These are phyloP conservation scores for Closterium sp. DNA, from an alignment of 139 green algal genomes.

Conservation along the genomic window DNA sequence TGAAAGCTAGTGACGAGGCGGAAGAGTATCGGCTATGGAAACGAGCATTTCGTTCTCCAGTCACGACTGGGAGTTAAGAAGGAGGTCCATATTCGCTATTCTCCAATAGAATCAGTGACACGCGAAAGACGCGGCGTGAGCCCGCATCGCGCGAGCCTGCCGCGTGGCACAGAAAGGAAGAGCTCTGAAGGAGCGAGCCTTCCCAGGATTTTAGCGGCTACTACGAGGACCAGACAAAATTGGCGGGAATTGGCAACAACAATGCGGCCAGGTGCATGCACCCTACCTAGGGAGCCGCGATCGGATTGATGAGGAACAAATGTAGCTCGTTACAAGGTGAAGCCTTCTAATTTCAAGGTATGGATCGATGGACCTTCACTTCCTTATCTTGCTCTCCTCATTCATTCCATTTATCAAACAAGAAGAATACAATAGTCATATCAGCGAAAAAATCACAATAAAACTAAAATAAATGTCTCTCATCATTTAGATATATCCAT, in stretches of 20 bases:
- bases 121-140: background rate
- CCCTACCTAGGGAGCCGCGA: background rate
- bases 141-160: background rate
- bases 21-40: background rate
- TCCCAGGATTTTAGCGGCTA: background rate
- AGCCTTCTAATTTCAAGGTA: too few relatives aligned
- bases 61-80: too few relatives aligned
- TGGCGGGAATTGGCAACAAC: background rate
- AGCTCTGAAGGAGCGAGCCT: too few relatives aligned
- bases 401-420: too few relatives aligned
- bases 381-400: too few relatives aligned
- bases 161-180: too few relatives aligned
- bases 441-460: too few relatives aligned
- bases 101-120: background rate
- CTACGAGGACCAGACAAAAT: background rate
- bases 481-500: too few relatives aligned
- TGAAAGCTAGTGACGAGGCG: background rate
- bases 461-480: too few relatives aligned
- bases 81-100: background rate
- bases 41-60: too few relatives aligned
- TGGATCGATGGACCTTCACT: too few relatives aligned
- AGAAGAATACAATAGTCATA: too few relatives aligned
- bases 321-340: background rate
- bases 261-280: background rate
- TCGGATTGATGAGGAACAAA: background rate